Conservation (phyloP, 1,284 basidiomycete species). For the Bjerkandera adusta region DNA sequence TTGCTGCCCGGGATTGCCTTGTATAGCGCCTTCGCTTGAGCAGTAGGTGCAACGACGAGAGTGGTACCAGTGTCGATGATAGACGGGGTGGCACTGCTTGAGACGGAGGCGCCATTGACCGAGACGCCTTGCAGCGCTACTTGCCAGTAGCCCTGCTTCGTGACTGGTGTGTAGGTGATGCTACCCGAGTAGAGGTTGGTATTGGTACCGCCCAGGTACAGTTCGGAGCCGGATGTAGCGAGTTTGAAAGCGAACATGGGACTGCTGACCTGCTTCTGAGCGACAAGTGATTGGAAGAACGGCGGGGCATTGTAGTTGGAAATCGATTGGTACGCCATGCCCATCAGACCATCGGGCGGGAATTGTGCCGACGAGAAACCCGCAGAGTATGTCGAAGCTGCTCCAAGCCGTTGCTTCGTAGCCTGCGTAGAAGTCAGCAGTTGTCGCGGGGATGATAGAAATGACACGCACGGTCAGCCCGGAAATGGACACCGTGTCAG, state of each 20-base stretch:
- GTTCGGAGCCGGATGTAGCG: constrained; percentile 26
- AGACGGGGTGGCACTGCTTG: constrained; percentile 16
- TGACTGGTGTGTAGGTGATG: constrained; percentile 14
- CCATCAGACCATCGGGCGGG: constrained; percentile 31
- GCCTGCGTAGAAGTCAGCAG: constrained; percentile 18
- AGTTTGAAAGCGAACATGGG: constrained; percentile 40
- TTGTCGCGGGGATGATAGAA: neutral
- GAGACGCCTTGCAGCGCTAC: constrained; percentile 20
- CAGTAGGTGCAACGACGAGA: constrained; percentile 43
- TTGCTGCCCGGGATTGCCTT: constrained; percentile 34
- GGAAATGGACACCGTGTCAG: constrained; percentile 31
- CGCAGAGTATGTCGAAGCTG: constrained; percentile 22
- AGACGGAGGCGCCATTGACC: constrained; percentile 11
- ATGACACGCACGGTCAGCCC: constrained; percentile 23
- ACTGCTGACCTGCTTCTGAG: constrained; percentile 21
- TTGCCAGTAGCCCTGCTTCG: constrained; percentile 27
- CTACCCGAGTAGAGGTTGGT: constrained; percentile 16
- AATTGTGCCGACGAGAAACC: constrained; percentile 21
- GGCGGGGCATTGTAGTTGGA: constrained; percentile 21
- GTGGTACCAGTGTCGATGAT: constrained; percentile 45
- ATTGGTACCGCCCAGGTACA: constrained; percentile 40
- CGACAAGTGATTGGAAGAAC: constrained; percentile 21
- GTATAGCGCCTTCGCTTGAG: constrained; percentile 40
- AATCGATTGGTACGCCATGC: constrained; percentile 28
- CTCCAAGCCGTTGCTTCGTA: constrained; percentile 21